phyloP scores from a whole-genome alignment of 2,329 filamentous ascomycete species.

The Aspergillus sp. region DNA sequence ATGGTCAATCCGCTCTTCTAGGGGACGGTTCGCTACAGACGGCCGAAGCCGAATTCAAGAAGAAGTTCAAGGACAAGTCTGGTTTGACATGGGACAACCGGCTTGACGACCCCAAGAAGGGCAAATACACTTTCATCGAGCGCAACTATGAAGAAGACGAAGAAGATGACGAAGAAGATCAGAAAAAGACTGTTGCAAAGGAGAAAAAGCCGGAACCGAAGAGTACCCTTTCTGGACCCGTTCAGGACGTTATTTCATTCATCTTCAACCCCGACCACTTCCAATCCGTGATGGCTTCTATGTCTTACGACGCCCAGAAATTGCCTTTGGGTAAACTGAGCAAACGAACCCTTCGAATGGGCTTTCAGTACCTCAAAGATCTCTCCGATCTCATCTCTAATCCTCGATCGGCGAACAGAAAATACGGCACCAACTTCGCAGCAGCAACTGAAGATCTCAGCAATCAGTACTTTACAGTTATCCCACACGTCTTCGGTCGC shows the following conservation, averaged over 20 bases:
- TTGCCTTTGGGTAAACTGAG: slow-evolving; percentile 81
- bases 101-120: slow-evolving; percentile 48
- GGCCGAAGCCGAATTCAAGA: slow-evolving; percentile 49
- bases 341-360: slow-evolving; percentile 71
- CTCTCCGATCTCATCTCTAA: slow-evolving; percentile 66
- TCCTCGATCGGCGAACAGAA: slow-evolving; percentile 45
- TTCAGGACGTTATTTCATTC: slow-evolving; percentile 71
- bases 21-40: slow-evolving; percentile 36
- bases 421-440: slow-evolving; percentile 41
- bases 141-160: slow-evolving; percentile 70
- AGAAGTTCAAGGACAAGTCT: slow-evolving; percentile 59
- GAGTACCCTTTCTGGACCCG: slow-evolving; percentile 58
- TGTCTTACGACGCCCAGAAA: slow-evolving; percentile 59
- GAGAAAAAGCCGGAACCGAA: slow-evolving; percentile 43
- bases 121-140: slow-evolving; percentile 77
- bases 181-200: slow-evolving; percentile 24
- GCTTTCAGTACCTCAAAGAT: slow-evolving; percentile 75
- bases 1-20: slow-evolving; percentile 46
- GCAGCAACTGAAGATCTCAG: slow-evolving; percentile 63
- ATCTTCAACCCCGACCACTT: slow-evolving; percentile 82
- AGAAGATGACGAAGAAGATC: slow-evolving; percentile 43
- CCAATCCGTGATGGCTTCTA: slow-evolving; percentile 49
- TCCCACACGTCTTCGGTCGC: slow-evolving; percentile 79
- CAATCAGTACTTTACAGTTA: slow-evolving; percentile 76
- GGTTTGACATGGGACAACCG: slow-evolving; percentile 54